Percentiles rank a stretch among this genome's conserved stretches.
Conservation (phyloP, 805 yeast genomes). For the Ogataea nakhonphanomensis region DNA sequence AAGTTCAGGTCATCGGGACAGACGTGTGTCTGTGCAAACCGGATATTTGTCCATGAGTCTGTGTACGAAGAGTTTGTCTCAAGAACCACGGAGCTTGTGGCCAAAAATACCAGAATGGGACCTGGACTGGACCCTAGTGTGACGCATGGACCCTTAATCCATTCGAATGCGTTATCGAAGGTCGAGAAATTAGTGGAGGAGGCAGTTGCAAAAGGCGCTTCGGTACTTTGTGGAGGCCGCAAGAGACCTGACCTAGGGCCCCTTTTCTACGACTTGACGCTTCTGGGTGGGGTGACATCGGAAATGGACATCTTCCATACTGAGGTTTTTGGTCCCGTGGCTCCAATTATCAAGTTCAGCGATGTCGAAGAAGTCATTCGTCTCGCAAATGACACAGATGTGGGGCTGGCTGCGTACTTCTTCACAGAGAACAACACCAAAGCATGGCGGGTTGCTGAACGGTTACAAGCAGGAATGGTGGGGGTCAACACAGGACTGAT, state of each 20-base stretch:
- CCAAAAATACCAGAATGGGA: conserved; percentile 50
- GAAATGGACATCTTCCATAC: conserved; percentile 56
- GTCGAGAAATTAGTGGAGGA: conserved; percentile 59
- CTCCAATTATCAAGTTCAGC: conserved; percentile 57
- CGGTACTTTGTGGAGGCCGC: conserved; percentile 55
- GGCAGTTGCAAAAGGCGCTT: conserved; percentile 61
- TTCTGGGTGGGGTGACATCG: conserved; percentile 51
- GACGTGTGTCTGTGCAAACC: conserved; percentile 75
- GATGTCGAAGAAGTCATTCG: conserved; percentile 53
- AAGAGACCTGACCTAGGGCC: conserved; percentile 58
- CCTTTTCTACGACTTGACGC: conserved; percentile 62
- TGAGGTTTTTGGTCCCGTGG: conserved; percentile 80
- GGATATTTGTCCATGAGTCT: conserved; percentile 58
- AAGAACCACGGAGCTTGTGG: conserved; percentile 42
- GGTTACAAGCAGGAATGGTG: conserved; percentile 70
- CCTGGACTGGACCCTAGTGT: conserved; percentile 53
- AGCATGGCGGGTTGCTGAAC: conserved; percentile 55
- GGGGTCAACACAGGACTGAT: conserved; percentile 73
- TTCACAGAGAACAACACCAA: conserved; percentile 51
- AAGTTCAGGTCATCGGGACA: conserved; percentile 77
- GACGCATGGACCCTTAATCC: conserved; percentile 75
- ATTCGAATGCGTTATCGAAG: conserved; percentile 53
- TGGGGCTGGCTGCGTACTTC: conserved; percentile 75
- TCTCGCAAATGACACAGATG: conserved; percentile 57
- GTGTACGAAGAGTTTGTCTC: conserved; percentile 57